Percentiles rank a stretch among this genome's conserved stretches.
Conservation (phyloP, 1,139 yeast species). For the Candida sanyaensis region DNA sequence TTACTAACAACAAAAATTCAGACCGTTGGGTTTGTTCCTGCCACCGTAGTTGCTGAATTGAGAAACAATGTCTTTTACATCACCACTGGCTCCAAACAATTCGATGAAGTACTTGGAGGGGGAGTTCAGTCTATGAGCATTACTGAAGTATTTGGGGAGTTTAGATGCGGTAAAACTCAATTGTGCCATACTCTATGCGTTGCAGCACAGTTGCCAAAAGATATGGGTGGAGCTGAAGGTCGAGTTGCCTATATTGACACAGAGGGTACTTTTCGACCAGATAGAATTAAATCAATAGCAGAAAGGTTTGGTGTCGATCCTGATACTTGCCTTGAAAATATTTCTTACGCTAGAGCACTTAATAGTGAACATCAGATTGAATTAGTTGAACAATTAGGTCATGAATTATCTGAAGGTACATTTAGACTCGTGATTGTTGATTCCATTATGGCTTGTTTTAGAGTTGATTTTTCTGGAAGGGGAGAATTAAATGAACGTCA, state of each 20-base stretch:
- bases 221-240: conserved; percentile 62
- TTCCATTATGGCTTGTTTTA: conserved; percentile 62
- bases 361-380: conserved; percentile 66
- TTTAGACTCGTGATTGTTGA: conserved; percentile 48
- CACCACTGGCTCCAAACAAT: conserved; percentile 56
- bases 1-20: not conserved
- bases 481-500: conserved; percentile 65
- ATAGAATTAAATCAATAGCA: conserved; percentile 56
- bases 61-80: conserved; percentile 47
- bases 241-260: conserved; percentile 63
- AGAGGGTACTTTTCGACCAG: conserved; percentile 62
- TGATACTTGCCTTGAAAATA: conserved; percentile 52
- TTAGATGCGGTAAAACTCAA: conserved; percentile 63
- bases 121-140: conserved; percentile 63
- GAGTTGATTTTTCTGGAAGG: conserved; percentile 61
- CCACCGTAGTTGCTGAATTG: conserved; percentile 50
- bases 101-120: conserved; percentile 58
- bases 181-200: conserved; percentile 62
- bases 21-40: conserved; percentile 52
- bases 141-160: conserved; percentile 65
- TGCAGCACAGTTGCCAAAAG: conserved; percentile 55
- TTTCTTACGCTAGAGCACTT: conserved; percentile 58
- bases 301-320: conserved; percentile 56
- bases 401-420: conserved; percentile 50
- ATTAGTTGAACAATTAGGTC: conserved; percentile 52